phyloP scores from a whole-genome alignment of 345 rosid species.

The Eucalyptus sp. region DNA sequence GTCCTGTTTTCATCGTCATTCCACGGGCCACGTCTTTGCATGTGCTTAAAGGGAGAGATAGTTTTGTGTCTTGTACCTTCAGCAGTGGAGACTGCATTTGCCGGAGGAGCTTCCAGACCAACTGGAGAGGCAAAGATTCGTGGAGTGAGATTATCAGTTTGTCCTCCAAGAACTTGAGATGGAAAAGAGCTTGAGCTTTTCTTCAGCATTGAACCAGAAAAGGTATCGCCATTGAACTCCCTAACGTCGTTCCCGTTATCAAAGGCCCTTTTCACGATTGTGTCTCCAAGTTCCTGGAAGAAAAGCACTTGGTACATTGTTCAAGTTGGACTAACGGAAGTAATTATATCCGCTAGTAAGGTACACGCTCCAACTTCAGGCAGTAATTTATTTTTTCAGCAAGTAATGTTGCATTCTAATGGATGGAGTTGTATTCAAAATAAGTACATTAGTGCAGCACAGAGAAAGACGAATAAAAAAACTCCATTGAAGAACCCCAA shows the following conservation, averaged over 20 bases:
- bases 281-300: neutral
- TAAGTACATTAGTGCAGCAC: neutral
- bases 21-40: neutral
- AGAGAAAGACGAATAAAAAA: neutral
- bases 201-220: neutral
- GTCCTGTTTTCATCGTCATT: neutral
- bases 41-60: neutral
- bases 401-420: neutral
- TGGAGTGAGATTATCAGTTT: neutral
- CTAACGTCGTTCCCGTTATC: neutral
- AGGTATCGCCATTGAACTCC: neutral
- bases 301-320: neutral
- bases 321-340: neutral
- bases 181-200: neutral
- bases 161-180: neutral
- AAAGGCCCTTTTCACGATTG: neutral
- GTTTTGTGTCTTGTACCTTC: neutral
- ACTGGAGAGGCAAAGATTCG: neutral
- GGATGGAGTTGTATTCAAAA: neutral
- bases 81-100: neutral
- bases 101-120: neutral
- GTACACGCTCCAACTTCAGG: neutral
- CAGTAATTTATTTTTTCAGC: fast-evolving
- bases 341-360: neutral
- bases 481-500: neutral